Percentiles rank a stretch among this genome's conserved stretches.
Evolutionary conservation across 2,329 filamentous ascomycete species (phyloP).

Genomic region (Aspergillus sp.): DNA sequence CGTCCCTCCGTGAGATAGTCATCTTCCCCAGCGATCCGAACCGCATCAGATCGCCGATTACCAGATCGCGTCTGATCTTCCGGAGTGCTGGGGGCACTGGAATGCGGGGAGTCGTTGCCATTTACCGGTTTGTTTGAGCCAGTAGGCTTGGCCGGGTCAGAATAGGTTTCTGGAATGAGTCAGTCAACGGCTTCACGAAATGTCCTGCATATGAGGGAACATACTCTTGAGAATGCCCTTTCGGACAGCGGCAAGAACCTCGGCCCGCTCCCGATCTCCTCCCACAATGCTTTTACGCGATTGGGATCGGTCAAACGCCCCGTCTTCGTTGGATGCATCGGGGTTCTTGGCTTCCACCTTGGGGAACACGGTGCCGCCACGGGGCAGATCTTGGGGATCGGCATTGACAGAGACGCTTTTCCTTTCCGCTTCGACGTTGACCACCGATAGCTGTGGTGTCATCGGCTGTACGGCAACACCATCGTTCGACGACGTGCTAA

Average conservation of each 20-base stretch:
- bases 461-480: constrained; percentile 63
- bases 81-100: constrained; percentile 84
- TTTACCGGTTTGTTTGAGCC: constrained; percentile 67
- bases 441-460: constrained; percentile 86
- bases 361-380: constrained; percentile 77
- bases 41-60: constrained; percentile 66
- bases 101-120: constrained; percentile 74
- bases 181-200: background rate
- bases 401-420: constrained; percentile 76
- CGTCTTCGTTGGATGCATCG: constrained; percentile 48
- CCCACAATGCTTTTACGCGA: constrained; percentile 86
- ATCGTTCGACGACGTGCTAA: constrained; percentile 70
- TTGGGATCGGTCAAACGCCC: constrained; percentile 46
- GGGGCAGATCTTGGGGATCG: constrained; percentile 61
- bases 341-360: constrained; percentile 80
- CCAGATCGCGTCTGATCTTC: constrained; percentile 64
- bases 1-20: constrained; percentile 82
- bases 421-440: constrained; percentile 91
- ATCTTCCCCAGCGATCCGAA: constrained; percentile 77
- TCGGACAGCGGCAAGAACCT: constrained; percentile 86
- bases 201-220: constrained; percentile 25
- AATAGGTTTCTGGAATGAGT: constrained; percentile 41
- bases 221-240: constrained; percentile 94
- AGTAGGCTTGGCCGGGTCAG: constrained; percentile 65
- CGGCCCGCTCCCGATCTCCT: constrained; percentile 83